These are phyloP conservation scores for Ogataea henricii DNA, from an alignment of 805 yeast genomes.

Conservation along the genomic window DNA sequence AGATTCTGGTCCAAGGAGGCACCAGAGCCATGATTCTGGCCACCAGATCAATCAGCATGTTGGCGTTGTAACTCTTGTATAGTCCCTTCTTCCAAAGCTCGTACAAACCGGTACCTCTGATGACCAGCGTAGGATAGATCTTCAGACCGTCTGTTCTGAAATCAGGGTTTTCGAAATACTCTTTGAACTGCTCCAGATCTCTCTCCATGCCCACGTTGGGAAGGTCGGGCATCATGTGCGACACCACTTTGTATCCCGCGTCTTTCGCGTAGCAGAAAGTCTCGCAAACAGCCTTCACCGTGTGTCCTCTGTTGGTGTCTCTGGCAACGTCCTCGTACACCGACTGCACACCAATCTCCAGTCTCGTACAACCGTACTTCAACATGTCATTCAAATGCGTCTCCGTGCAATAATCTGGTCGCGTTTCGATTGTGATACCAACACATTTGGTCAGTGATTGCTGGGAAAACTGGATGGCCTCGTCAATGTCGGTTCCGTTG, in stretches of 20 bases:
- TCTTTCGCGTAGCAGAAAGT: slow-evolving; percentile 96
- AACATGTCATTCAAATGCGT: slow-evolving; percentile 95
- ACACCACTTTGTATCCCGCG: slow-evolving; percentile 96
- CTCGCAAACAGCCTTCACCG: slow-evolving; percentile 93
- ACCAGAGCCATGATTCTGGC: slow-evolving; percentile 95
- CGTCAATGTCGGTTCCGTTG: slow-evolving; percentile 83
- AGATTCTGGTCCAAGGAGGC: slow-evolving; percentile 99
- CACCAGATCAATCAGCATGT: slow-evolving; percentile 89
- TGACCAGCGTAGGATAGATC: slow-evolving; percentile 93
- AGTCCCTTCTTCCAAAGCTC: slow-evolving; percentile 97
- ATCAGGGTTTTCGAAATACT: slow-evolving; percentile 94
- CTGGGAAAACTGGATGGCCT: slow-evolving; percentile 87
- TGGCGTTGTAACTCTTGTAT: slow-evolving; percentile 92
- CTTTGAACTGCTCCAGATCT: slow-evolving; percentile 92
- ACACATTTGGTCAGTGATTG: slow-evolving; percentile 96
- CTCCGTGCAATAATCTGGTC: slow-evolving; percentile 98
- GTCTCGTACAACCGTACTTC: slow-evolving; percentile 92
- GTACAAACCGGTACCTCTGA: slow-evolving; percentile 95
- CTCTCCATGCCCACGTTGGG: slow-evolving; percentile 99
- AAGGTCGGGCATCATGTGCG: slow-evolving; percentile 99
- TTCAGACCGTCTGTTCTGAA: slow-evolving; percentile 97
- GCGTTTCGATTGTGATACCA: slow-evolving; percentile 96
- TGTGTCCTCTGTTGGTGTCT: slow-evolving; percentile 97
- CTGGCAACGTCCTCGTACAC: slow-evolving; percentile 98
- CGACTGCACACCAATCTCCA: slow-evolving; percentile 96